phyloP scores from a whole-genome alignment of 805 yeast genomes.

The Zygosaccharomyces rouxii region DNA sequence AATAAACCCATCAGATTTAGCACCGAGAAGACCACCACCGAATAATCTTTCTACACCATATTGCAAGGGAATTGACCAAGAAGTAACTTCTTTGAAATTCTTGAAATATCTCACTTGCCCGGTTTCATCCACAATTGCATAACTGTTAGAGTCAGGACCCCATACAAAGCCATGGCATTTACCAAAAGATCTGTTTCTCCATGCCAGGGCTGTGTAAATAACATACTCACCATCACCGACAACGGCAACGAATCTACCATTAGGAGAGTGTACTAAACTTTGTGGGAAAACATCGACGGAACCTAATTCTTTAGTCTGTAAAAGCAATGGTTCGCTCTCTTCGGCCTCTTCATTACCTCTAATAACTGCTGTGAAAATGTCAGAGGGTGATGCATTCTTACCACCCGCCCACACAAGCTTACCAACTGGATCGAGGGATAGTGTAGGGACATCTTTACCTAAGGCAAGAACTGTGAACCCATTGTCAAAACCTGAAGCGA shows the following conservation, averaged over 20 bases:
- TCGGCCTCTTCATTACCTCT: slow-evolving; percentile 61
- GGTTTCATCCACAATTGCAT: slow-evolving; percentile 72
- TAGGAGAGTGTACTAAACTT: slow-evolving; percentile 84
- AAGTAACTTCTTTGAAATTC: slow-evolving; percentile 75
- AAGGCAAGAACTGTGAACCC: slow-evolving; percentile 85
- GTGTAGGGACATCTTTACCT: slow-evolving; percentile 91
- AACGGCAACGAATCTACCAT: slow-evolving; percentile 94
- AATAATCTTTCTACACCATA: slow-evolving; percentile 75
- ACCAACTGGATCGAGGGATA: slow-evolving; percentile 90
- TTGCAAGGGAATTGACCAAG: slow-evolving; percentile 58
- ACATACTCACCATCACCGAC: slow-evolving; percentile 98
- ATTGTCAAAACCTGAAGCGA: slow-evolving; percentile 92
- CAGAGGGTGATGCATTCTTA: slow-evolving; percentile 62
- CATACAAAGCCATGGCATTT: slow-evolving; percentile 87
- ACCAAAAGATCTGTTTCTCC: slow-evolving; percentile 96
- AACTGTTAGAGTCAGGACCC: slow-evolving; percentile 87
- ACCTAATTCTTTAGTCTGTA: slow-evolving; percentile 90
- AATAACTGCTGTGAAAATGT: slow-evolving; percentile 77
- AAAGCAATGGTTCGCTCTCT: slow-evolving; percentile 75
- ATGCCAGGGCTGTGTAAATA: slow-evolving; percentile 92
- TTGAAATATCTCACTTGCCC: slow-evolving; percentile 66
- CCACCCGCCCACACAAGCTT: slow-evolving; percentile 76
- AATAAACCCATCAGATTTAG: slow-evolving; percentile 77
- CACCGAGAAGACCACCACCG: slow-evolving; percentile 86
- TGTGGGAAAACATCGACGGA: slow-evolving; percentile 90